phyloP scores from a whole-genome alignment of 2,329 filamentous ascomycete species.

The Alternaria solani region DNA sequence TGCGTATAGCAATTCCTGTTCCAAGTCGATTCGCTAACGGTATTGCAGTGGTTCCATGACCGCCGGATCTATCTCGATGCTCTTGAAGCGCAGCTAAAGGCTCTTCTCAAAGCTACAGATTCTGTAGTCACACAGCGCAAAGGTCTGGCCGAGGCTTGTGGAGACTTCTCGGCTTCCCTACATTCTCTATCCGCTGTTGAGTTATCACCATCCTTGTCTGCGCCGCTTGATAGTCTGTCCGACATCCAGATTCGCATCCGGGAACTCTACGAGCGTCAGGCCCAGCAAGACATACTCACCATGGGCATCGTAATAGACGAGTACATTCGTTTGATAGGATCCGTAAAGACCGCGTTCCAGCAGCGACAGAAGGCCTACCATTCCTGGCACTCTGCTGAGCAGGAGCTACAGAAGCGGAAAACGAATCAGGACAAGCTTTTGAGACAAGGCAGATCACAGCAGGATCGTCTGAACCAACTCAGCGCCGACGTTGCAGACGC shows the following conservation, averaged over 20 bases:
- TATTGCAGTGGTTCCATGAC: constrained; percentile 89
- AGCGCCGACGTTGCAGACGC: constrained; percentile 94
- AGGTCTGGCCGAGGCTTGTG: constrained; percentile 89
- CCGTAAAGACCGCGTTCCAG: constrained; percentile 89
- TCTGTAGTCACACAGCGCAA: constrained; percentile 91
- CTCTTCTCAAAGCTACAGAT: constrained; percentile 91
- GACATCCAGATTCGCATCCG: constrained; percentile 93
- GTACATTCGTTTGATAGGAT: constrained; percentile 95
- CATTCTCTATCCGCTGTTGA: constrained; percentile 92
- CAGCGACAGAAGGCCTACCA: constrained; percentile 97
- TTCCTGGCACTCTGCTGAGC: constrained; percentile 90
- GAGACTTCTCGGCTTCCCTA: constrained; percentile 92
- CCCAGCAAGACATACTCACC: constrained; percentile 94
- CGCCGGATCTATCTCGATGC: constrained; percentile 94
- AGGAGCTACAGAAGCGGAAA: constrained; percentile 89
- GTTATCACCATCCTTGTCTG: constrained; percentile 85
- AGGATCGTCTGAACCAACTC: constrained; percentile 92
- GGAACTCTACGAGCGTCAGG: constrained; percentile 95
- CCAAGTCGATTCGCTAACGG: constrained; percentile 15
- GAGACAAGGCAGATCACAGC: constrained; percentile 91
- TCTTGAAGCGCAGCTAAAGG: constrained; percentile 88
- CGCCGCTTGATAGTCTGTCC: constrained; percentile 87
- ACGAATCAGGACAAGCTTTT: constrained; percentile 91
- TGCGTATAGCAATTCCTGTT: constrained; percentile 55
- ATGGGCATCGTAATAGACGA: constrained; percentile 98